Conservation (phyloP, 2,329 filamentous ascomycete genomes). For the Acephala macrosclerotiorum region DNA sequence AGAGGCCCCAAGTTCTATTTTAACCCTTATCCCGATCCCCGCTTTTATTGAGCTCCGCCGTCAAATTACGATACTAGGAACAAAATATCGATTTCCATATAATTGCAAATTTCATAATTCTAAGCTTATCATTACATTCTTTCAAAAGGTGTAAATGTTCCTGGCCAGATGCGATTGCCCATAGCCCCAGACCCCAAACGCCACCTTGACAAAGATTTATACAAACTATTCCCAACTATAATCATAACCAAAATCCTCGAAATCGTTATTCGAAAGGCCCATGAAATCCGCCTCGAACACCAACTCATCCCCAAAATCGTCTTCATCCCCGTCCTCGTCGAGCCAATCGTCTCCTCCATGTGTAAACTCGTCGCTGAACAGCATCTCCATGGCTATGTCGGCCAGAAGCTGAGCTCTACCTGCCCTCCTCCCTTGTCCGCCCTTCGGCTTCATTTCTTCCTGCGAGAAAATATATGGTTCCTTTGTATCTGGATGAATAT, state of each 20-base stretch:
- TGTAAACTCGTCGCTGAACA: not conserved
- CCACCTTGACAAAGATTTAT: not conserved
- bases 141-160: too few species aligned
- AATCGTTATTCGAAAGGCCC: not conserved
- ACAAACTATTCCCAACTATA: constrained; percentile 4
- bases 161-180: not conserved
- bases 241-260: constrained; percentile 14
- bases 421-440: not conserved
- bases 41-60: too few species aligned
- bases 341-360: not conserved
- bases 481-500: constrained; percentile 18
- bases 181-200: not conserved
- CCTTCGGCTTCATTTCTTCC: constrained; percentile 9
- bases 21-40: too few species aligned
- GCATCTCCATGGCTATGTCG: constrained; percentile 12
- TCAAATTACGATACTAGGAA: too few species aligned
- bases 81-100: too few species aligned
- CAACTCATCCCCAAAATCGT: constrained; percentile 12
- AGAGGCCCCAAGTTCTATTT: constrained; percentile 42
- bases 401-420: constrained; percentile 3
- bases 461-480: constrained; percentile 18
- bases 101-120: too few species aligned
- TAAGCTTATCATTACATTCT: too few species aligned
- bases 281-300: constrained; percentile 10
- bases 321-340: not conserved